These are phyloP conservation scores for Dillenia turbinata DNA, from an alignment of 164 flowering plant species.

Conservation along the genomic window DNA sequence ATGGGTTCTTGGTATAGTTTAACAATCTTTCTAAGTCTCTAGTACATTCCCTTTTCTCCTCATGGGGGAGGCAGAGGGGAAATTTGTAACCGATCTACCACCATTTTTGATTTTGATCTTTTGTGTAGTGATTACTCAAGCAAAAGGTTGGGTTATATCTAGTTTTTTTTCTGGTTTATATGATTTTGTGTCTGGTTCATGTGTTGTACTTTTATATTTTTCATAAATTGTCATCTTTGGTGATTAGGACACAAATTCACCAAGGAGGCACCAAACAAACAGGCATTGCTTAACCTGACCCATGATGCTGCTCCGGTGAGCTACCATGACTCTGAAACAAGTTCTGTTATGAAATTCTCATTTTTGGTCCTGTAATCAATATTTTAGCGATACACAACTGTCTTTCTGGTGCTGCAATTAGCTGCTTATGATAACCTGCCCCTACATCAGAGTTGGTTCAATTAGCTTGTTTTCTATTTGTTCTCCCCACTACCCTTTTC, in stretches of 20 bases:
- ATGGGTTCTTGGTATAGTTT: too few species aligned
- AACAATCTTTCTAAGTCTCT: too few species aligned
- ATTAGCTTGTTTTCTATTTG: not conserved
- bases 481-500: not conserved
- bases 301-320: constrained; percentile 10
- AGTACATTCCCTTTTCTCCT: too few species aligned
- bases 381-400: not conserved
- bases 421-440: not conserved
- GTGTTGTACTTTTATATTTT: not conserved
- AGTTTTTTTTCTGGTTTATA: not conserved
- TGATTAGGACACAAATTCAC: constrained; percentile 53
- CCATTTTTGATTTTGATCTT: too few species aligned
- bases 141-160: not conserved
- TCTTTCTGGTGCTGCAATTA: not conserved
- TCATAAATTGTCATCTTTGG: not conserved
- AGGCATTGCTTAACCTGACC: constrained; percentile 62
- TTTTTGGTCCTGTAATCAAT: constrained; percentile 6
- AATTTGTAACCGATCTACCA: too few species aligned
- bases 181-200: not conserved
- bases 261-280: constrained; percentile 54
- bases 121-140: not conserved
- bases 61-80: too few species aligned
- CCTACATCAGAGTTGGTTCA: not conserved
- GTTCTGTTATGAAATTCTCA: not conserved
- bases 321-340: not conserved